Base-by-base conservation (phyloP, 2,329 filamentous ascomycete genomes). In the Neopestalotiopsis sp. region DNA sequence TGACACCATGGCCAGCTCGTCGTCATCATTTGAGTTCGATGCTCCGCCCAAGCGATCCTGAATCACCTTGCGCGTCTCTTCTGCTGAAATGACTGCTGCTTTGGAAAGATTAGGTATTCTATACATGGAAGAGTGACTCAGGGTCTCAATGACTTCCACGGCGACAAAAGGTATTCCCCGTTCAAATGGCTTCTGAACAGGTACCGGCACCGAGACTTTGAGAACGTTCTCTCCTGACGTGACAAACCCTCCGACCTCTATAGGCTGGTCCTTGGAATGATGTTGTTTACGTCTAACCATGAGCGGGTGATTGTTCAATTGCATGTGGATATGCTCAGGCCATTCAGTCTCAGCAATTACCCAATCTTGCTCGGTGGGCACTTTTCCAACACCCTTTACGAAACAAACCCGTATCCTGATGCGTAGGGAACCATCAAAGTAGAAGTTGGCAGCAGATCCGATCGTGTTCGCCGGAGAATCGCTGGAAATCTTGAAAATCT, bases 261-360 rank as follows among this genome's bases (percentile, higher is more conserved):
- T 83, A 0, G 95, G 91, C 9, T 94, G 79, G 73, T 97, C 93
- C 73, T 91, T 93, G 12, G 90, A 91, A 75, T 95, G 88, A 70
- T 96, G 91, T 1, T 88, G 78, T 74, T 93, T 94, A 34, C 92
- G 88, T 56, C 91, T 88, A 10, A 89, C 78, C 30, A 84, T 82
- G 17, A 94, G 77, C 12, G 89, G 82, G 0, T 80, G 75, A 0
- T 79, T 83, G 73, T 97, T 97, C 70, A 97, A 78, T 17, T 86
- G 84, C 70, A 95, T 84, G 70, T 91, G 93, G 0, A 94, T 84
- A 65, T 88, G 86, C 45, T 86, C 83, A 0, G 94, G 93, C 94
- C 94, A 98, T 28, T 79, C 76, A 5, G 88, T 91, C 42, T 91
- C 87, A n/a, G 83, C 78, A 1, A 85, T 83, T 5, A 87, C 83